Conservation (phyloP, 495 filamentous ascomycete species). For the Letharia columbiana region DNA sequence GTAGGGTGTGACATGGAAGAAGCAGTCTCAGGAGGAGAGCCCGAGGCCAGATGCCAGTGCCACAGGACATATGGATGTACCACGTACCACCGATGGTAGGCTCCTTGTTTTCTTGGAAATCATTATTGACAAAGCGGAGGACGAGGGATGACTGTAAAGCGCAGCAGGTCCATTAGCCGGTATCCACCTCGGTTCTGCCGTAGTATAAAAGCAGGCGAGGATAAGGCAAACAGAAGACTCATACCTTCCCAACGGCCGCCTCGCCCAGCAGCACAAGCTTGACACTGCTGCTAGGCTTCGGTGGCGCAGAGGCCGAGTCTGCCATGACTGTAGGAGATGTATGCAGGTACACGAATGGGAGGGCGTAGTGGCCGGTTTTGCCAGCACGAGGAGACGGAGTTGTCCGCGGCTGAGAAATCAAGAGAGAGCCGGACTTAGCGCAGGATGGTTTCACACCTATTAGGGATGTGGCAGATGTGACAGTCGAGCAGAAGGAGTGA, state of each 20-base stretch:
- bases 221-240: slow-evolving; percentile 17
- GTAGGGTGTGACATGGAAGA: not conserved
- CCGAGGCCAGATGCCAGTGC: not conserved
- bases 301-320: slow-evolving; percentile 43
- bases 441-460: not conserved
- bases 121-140: slow-evolving; percentile 97
- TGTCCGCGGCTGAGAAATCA: slow-evolving; percentile 14
- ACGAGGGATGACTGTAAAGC: slow-evolving; percentile 80
- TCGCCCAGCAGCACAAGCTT: slow-evolving; percentile 97
- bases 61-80: slow-evolving; percentile 10
- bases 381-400: slow-evolving; percentile 8
- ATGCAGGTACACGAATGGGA: slow-evolving; percentile 8
- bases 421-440: slow-evolving; percentile 17
- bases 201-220: slow-evolving; percentile 12
- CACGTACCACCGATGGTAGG: slow-evolving; percentile 92
- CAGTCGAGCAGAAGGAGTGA: not conserved
- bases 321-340: slow-evolving; percentile 24
- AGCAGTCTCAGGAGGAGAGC: not conserved
- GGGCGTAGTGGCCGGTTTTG: not conserved
- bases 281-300: slow-evolving; percentile 97
- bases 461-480: not conserved
- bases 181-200: slow-evolving; percentile 1
- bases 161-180: slow-evolving; percentile 22
- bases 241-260: slow-evolving; percentile 96
- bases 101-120: slow-evolving; percentile 99